These are phyloP conservation scores for Coemansia reversa DNA, from an alignment of 192 early-diverging fungal genomes.

Conservation along the genomic window DNA sequence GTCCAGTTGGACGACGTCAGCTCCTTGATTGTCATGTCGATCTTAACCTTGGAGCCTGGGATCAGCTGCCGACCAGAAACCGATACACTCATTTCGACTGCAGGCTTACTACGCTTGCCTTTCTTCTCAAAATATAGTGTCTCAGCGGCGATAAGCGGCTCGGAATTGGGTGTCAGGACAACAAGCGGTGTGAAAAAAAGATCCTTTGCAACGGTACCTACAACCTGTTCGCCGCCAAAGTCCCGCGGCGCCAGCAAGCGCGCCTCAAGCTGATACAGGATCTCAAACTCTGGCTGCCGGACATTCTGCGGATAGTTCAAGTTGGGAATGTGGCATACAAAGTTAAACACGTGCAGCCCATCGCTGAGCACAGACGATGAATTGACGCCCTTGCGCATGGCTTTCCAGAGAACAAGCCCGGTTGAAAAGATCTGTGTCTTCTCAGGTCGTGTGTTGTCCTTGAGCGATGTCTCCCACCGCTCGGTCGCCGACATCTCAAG, in stretches of 20 bases:
- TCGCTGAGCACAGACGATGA: conserved; percentile 51
- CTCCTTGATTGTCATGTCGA: conserved; percentile 50
- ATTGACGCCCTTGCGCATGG: conserved; percentile 35
- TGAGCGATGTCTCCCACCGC: conserved; percentile 22
- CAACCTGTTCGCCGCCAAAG: conserved; percentile 22
- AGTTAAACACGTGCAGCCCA: conserved; percentile 52
- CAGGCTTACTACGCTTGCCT: conserved; percentile 46
- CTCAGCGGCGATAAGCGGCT: conserved; percentile 26
- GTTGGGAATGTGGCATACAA: conserved; percentile 46
- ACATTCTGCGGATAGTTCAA: conserved; percentile 52
- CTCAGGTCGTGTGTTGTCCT: conserved; percentile 11
- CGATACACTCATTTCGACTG: conserved; percentile 33
- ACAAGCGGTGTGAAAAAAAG: conserved; percentile 41
- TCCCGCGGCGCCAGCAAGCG: conserved; percentile 31
- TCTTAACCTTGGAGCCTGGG: conserved; percentile 32
- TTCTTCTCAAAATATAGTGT: conserved; percentile 51
- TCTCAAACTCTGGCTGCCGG: conserved; percentile 27
- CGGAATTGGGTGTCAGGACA: conserved; percentile 13
- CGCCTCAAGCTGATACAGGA: conserved; percentile 28
- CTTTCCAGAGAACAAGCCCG: conserved; percentile 38
- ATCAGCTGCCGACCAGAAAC: conserved; percentile 28
- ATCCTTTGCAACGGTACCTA: conserved; percentile 29
- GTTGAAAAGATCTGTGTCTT: conserved; percentile 22
- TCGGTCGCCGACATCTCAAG: conserved; percentile 34
- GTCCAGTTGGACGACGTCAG: conserved; percentile 44